Evolutionary conservation across 164 flowering plant genomes (phyloP).

Genomic region (Cinnamomum micranthum): DNA sequence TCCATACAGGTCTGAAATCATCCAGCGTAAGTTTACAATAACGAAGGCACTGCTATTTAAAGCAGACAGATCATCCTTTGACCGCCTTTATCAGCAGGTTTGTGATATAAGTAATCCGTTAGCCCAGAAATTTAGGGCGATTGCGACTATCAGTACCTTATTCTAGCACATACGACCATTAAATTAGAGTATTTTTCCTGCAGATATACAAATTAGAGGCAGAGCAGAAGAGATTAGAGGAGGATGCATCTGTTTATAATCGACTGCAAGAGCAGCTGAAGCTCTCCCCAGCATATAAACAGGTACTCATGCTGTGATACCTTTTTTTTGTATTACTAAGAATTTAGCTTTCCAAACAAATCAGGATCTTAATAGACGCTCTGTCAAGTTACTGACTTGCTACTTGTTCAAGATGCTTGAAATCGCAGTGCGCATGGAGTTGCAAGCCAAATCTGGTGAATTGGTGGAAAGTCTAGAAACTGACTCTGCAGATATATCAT

Average conservation of each 20-base stretch:
- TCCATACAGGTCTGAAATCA: conserved; percentile 53
- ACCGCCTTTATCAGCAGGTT: conserved; percentile 79
- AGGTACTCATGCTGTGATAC: conserved; percentile 40
- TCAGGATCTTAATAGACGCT: background rate
- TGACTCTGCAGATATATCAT: conserved; percentile 57
- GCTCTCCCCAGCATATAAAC: conserved; percentile 81
- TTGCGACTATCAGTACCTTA: background rate
- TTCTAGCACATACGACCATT: background rate
- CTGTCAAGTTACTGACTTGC: background rate
- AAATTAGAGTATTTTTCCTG: conserved; percentile 14
- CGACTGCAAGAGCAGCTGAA: conserved; percentile 84
- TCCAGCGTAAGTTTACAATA: conserved; percentile 66
- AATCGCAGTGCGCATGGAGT: conserved; percentile 53
- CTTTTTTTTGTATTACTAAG: background rate
- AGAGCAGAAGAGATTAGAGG: conserved; percentile 80
- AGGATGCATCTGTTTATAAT: conserved; percentile 75
- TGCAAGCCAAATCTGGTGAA: conserved; percentile 42
- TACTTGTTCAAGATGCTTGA: conserved; percentile 57
- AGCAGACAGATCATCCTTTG: conserved; percentile 82
- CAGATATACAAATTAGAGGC: conserved; percentile 75
- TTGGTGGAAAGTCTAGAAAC: conserved; percentile 34
- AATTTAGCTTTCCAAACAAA: background rate
- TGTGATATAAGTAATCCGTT: conserved; percentile 1
- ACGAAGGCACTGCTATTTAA: conserved; percentile 59
- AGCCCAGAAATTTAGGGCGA: background rate